A percentile compares a stretch with the other conserved stretches of the same genome.
phyloP scores from a whole-genome alignment of 2,329 filamentous ascomycete species.

The Bipolaris bicolor region DNA sequence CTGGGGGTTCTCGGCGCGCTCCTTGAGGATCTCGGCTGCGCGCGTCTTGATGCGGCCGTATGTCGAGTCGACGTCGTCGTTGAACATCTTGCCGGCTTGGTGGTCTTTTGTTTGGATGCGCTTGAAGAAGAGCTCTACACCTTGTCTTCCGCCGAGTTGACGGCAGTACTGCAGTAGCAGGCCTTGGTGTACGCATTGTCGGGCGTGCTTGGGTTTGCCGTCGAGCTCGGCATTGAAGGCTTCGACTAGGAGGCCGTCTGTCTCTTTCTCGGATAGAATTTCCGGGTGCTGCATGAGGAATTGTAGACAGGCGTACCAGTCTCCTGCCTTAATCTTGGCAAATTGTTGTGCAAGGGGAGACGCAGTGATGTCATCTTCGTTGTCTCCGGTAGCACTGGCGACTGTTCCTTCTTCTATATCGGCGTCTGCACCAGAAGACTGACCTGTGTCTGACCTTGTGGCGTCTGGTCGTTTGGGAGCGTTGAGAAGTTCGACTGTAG shows the following conservation, averaged over 20 bases:
- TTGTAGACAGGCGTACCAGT: constrained; percentile 74
- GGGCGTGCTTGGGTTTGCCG: constrained; percentile 74
- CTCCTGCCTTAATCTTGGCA: constrained; percentile 74
- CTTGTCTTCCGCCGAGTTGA: constrained; percentile 84
- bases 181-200: constrained; percentile 91
- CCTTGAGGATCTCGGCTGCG: constrained; percentile 72
- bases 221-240: constrained; percentile 89
- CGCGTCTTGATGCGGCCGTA: constrained; percentile 82
- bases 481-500: constrained; percentile 74
- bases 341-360: constrained; percentile 82
- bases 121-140: constrained; percentile 93
- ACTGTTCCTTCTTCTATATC: constrained; percentile 63
- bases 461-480: constrained; percentile 56
- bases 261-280: constrained; percentile 83
- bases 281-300: constrained; percentile 81
- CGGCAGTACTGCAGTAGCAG: constrained; percentile 94
- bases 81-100: constrained; percentile 88
- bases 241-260: constrained; percentile 86
- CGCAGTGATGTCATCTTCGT: constrained; percentile 75
- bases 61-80: constrained; percentile 88
- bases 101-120: constrained; percentile 88
- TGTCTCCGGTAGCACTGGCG: constrained; percentile 37
- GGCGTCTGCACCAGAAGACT: constrained; percentile 65
- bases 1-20: constrained; percentile 58
- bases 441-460: constrained; percentile 50